phyloP scores from a whole-genome alignment of 345 rosid species.

The Eucalyptus globulus region DNA sequence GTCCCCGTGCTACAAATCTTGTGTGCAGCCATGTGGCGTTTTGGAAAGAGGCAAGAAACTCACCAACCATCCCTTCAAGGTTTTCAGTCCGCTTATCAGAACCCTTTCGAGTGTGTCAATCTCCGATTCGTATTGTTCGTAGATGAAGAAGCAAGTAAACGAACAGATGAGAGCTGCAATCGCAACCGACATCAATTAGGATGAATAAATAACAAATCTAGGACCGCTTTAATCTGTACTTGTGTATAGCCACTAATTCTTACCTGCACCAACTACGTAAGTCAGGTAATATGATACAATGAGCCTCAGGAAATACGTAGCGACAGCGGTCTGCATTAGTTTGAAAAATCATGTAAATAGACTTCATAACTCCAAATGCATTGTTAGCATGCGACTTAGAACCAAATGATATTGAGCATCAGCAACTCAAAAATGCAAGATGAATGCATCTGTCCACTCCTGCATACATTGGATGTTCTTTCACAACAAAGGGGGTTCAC shows the following conservation, averaged over 20 bases:
- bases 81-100: constrained; percentile 3
- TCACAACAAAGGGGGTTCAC: neutral
- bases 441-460: neutral
- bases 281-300: constrained; percentile 23
- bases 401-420: neutral
- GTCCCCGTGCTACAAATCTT: neutral
- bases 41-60: constrained; percentile 15
- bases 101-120: constrained; percentile 29
- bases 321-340: constrained; percentile 25
- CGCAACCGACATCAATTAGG: neutral
- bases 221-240: neutral
- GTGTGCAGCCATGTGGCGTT: neutral
- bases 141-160: constrained; percentile 68
- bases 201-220: neutral
- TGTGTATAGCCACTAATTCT: neutral
- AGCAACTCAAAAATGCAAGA: neutral
- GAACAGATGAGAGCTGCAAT: constrained; percentile 55
- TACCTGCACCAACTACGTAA: constrained; percentile 38
- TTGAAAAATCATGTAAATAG: neutral
- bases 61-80: constrained; percentile 6
- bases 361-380: neutral
- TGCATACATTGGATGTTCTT: neutral
- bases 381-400: neutral
- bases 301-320: constrained; percentile 32
- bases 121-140: constrained; percentile 76